Evolutionary conservation across 306 rosid species (phyloP), one percentile per base, ranked within the genome.

Genomic region (Pyrus communis): DNA sequence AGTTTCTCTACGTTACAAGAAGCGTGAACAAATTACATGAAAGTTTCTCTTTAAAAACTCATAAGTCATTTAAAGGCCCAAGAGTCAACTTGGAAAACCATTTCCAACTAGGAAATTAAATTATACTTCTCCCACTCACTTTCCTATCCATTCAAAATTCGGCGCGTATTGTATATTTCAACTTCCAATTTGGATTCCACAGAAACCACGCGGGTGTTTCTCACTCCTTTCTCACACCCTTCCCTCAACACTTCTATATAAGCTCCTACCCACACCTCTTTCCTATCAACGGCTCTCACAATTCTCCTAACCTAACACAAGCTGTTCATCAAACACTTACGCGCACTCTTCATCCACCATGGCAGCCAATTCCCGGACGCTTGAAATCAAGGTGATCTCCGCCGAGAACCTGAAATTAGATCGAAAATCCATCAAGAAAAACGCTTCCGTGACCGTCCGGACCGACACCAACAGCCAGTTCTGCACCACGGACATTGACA

Each of bases 311-410:
- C 42, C 42, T 4, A 8, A 19, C 22, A 21, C 3, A 31, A 31
- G 7, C 35, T n/a, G n/a, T n/a, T 5, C 8, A 33, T 33, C 38
- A 33, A 40, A 23, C 70, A 74, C 19, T 42, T 22, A 13, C 22
- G 40, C 28, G 7, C 27, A 9, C 19, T 19, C 46, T 65, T 66
- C 46, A 66, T 33, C 25, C 25, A 21, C 70, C 61, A 74, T 74
- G 80, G n/a, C 73, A 15, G 10, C 35, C 4, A 77, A n/a, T 74
- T 77, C 89, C 6, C 64, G 81, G 54, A 79, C 71, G 3, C 27
- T 93, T 2, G 96, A 93, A 70, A 54, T 93, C 58, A 91, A 90
- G 0, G 73, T 89, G 17, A 69, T 91, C n/a, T 88, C 96, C 0
- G 90, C 84, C 0, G 95, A 93, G 31, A 82, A 85, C 9, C 86